A percentile compares a stretch with the other conserved stretches of the same genome.
Conservation (phyloP, 2,329 filamentous ascomycete genomes). For the Ceratocystis diversiconidia region DNA sequence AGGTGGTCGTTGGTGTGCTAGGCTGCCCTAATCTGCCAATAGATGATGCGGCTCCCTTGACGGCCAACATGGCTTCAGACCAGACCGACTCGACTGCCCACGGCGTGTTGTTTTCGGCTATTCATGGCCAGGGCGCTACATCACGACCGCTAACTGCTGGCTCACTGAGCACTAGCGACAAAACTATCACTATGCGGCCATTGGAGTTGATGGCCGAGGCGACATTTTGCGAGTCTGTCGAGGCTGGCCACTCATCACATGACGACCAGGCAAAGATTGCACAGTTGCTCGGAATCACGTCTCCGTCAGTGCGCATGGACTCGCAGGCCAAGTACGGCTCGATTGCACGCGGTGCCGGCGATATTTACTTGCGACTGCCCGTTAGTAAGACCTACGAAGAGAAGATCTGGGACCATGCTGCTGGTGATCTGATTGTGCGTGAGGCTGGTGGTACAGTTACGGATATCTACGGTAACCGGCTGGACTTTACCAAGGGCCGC, state of each 20-base stretch:
- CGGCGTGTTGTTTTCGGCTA: conserved; percentile 78
- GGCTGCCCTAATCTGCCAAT: conserved; percentile 92
- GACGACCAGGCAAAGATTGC: conserved; percentile 65
- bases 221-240: conserved; percentile 93
- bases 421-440: conserved; percentile 82
- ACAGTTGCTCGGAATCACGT: conserved; percentile 69
- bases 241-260: conserved; percentile 83
- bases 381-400: conserved; percentile 80
- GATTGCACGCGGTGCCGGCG: conserved; percentile 83
- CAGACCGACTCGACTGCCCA: conserved; percentile 57
- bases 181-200: conserved; percentile 50
- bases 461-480: conserved; percentile 67
- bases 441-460: conserved; percentile 89
- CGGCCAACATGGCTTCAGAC: conserved; percentile 43
- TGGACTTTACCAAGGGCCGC: conserved; percentile 77
- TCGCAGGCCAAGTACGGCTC: conserved; percentile 96
- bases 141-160: conserved; percentile 55
- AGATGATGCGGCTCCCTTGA: conserved; percentile 56
- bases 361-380: conserved; percentile 84
- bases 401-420: conserved; percentile 99
- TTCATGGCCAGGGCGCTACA: conserved; percentile 64
- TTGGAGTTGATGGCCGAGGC: conserved; percentile 62
- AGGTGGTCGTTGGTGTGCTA: conserved; percentile 86
- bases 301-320: conserved; percentile 87
- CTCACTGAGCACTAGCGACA: conserved; percentile 36